phyloP scores from a whole-genome alignment of 164 flowering plant species.

The Magnolia sinica region DNA sequence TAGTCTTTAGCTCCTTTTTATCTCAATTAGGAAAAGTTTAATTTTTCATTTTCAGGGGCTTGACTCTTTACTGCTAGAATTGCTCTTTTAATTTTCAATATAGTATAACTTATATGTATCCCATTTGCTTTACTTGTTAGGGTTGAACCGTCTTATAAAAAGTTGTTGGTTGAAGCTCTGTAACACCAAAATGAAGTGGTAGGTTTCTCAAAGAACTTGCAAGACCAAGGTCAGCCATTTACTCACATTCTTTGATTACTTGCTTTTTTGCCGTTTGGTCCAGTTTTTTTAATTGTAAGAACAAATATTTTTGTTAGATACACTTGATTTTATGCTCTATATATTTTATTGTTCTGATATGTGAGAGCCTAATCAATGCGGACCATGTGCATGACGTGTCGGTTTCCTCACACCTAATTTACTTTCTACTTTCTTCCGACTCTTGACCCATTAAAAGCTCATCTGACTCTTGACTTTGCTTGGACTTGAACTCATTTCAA shows the following conservation, averaged over 20 bases:
- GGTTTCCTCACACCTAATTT: not conserved
- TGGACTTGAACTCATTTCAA: too few relatives aligned
- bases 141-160: constrained; percentile 98
- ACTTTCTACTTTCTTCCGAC: not conserved
- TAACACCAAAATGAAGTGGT: constrained; percentile 99
- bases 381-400: not conserved
- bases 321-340: too few relatives aligned
- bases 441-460: too few relatives aligned
- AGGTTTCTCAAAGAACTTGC: constrained; percentile 1
- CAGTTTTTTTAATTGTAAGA: too few relatives aligned
- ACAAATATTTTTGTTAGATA: too few relatives aligned
- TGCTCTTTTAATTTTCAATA: not conserved
- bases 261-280: too few relatives aligned
- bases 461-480: too few relatives aligned
- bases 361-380: not conserved
- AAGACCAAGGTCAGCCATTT: too few relatives aligned
- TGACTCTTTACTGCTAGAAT: not conserved
- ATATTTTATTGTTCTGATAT: not conserved
- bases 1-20: not conserved
- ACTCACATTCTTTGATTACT: too few relatives aligned
- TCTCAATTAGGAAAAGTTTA: not conserved
- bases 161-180: constrained; percentile 92
- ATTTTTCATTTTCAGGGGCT: not conserved
- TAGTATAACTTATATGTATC: not conserved
- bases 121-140: constrained; percentile 28